Conservation (phyloP, 208 protist species). For the Crithidia expoeki region DNA sequence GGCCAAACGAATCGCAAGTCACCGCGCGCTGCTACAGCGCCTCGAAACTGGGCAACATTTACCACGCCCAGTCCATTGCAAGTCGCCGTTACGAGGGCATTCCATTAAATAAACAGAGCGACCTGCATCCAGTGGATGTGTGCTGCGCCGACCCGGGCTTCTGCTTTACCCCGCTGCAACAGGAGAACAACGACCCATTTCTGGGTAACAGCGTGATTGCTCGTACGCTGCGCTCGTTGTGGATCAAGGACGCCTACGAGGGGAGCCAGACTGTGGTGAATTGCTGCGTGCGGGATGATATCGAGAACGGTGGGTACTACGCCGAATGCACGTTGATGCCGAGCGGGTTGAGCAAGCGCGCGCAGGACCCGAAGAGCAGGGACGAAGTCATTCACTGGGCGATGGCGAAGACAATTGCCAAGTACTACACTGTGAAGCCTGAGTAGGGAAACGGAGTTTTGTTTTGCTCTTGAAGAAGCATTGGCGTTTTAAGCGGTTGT, state of each 20-base stretch:
- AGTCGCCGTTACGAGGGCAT: constrained; percentile 76
- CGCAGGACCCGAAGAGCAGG: constrained; percentile 55
- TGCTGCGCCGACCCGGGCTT: constrained; percentile 75
- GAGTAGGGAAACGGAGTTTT: constrained; percentile 13
- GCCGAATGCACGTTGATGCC: constrained; percentile 74
- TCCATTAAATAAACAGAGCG: constrained; percentile 56
- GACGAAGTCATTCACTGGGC: constrained; percentile 79
- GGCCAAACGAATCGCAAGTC: constrained; percentile 44
- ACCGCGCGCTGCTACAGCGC: constrained; percentile 80
- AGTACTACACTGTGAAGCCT: constrained; percentile 65
- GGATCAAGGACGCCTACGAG: constrained; percentile 73
- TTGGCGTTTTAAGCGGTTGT: too few relatives aligned
- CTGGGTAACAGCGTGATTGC: constrained; percentile 50
- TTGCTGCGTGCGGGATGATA: constrained; percentile 64
- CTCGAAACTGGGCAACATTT: constrained; percentile 86
- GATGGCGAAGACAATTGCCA: constrained; percentile 83
- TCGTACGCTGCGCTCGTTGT: constrained; percentile 69
- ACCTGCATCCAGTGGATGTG: constrained; percentile 70
- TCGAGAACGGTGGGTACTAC: constrained; percentile 80
- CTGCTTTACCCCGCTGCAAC: constrained; percentile 59
- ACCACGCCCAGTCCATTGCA: constrained; percentile 77
- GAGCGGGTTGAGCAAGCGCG: constrained; percentile 61
- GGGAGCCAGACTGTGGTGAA: constrained; percentile 80
- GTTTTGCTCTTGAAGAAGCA: background rate
- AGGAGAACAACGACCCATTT: constrained; percentile 42